Conservation (phyloP, 2,329 filamentous ascomycete genomes). For the Cordyceps sp. region DNA sequence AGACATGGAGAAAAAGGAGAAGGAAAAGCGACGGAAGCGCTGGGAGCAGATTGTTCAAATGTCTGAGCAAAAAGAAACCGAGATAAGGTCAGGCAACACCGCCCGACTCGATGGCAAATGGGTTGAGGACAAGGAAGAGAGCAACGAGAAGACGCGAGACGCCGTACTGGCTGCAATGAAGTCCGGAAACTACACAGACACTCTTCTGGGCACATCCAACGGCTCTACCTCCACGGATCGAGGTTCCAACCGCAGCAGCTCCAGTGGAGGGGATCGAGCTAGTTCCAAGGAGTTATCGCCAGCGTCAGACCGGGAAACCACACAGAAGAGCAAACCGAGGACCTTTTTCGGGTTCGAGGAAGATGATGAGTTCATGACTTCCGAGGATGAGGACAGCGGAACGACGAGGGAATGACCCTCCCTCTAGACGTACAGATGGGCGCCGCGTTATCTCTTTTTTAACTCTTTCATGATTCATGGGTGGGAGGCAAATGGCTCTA, state of each 20-base stretch:
- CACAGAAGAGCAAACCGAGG: constrained; percentile 21
- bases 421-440: not conserved
- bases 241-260: constrained; percentile 10
- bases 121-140: constrained; percentile 90
- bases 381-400: constrained; percentile 38
- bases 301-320: constrained; percentile 21
- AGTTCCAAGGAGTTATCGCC: constrained; percentile 33
- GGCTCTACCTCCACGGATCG: constrained; percentile 24
- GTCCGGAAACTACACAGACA: constrained; percentile 44
- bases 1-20: constrained; percentile 90
- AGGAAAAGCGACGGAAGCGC: constrained; percentile 65
- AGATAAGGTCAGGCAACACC: constrained; percentile 57
- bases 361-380: constrained; percentile 59
- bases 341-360: constrained; percentile 67
- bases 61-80: constrained; percentile 68
- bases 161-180: constrained; percentile 58
- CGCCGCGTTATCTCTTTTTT: no score
- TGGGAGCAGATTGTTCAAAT: constrained; percentile 82
- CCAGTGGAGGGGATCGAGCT: constrained; percentile 20
- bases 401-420: not conserved
- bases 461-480: no score
- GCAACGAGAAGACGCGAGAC: constrained; percentile 64
- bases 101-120: constrained; percentile 73
- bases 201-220: constrained; percentile 33
- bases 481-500: no score